Percentiles rank a stretch among this genome's conserved stretches.
phyloP scores from a whole-genome alignment of 2,329 filamentous ascomycete species.

The Trichophyton simii region DNA sequence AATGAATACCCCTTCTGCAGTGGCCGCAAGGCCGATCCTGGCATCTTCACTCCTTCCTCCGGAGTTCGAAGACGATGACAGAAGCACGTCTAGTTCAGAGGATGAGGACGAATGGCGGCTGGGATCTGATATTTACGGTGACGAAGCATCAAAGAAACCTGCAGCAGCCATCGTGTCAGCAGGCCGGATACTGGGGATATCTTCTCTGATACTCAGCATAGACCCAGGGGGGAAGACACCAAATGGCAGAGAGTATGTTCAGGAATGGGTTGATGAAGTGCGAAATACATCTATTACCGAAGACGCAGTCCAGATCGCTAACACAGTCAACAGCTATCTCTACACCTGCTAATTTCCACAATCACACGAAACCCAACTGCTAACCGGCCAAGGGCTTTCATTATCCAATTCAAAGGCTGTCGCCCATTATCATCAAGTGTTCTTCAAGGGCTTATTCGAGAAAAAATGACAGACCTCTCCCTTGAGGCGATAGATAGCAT shows the following conservation, averaged over 20 bases:
- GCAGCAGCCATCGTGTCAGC: constrained; percentile 3
- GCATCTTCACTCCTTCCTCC: constrained; percentile 10
- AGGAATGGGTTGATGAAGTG: constrained; percentile 4
- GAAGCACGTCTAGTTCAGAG: background rate
- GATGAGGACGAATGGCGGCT: background rate
- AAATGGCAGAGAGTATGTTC: constrained; percentile 7
- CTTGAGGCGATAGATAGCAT: constrained; percentile 5
- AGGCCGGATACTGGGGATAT: constrained; percentile 1
- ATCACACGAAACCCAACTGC: background rate
- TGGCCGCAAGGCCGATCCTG: constrained; percentile 9
- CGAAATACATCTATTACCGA: constrained; percentile 2
- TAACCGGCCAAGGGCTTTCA: constrained; percentile 7
- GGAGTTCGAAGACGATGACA: background rate
- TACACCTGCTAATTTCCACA: constrained; percentile 7
- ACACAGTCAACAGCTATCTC: constrained; percentile 1
- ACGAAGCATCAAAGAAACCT: background rate
- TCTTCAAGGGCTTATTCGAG: constrained; percentile 8
- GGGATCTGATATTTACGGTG: background rate
- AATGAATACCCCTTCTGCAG: background rate
- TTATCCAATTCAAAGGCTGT: constrained; percentile 12
- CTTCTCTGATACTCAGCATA: background rate
- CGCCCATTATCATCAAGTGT: constrained; percentile 1
- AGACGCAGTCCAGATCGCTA: background rate
- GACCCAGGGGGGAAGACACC: constrained; percentile 4
- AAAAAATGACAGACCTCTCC: constrained; percentile 8